Evolutionary conservation across 2,329 filamentous ascomycete species (phyloP), one percentile per base, ranked within the genome.

Genomic region (Aspergillus piperis): DNA sequence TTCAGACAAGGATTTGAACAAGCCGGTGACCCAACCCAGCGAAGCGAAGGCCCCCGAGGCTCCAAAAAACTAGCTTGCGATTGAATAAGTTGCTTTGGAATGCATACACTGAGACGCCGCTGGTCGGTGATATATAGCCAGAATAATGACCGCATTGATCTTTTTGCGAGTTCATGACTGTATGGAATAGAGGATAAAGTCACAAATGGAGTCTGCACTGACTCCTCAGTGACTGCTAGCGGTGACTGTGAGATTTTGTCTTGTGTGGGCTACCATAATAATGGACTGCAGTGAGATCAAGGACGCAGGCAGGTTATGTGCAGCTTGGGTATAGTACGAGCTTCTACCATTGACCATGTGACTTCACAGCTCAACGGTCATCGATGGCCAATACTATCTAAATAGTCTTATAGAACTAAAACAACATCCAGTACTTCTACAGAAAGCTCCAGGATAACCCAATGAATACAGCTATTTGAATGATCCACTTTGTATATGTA

Each of bases 401-500:
- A 11, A 30, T 11, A 30, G 27, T 8, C 27, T 11, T 30, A n/a
- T 30, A 7, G 7, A 10, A 3, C 5, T 19, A 17, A 6, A 21
- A 44, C 13, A 13, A n/a, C 17, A 5, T 17, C n/a, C n/a, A 21
- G 10, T 19, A 30, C 6, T 8, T 5, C 47, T 50, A 10, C 13
- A 8, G 6, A 25, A 19, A 11, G 3, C 2, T 2, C 6, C 23
- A 15, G n/a, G 50, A 61, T 38, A 21, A 49, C 21, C 47, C 8
- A 17, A 54, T 54, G 19, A 50, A 51, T 2, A 30, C 27, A 39
- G n/a, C 2, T 55, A 49, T 10, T 17, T 48, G n/a, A 39, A 19
- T 58, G 39, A 38, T 38, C 51, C 50, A 53, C 27, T 47, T 19
- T 53, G 36, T 47, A 54, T 54, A 47, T 53, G 54, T 39, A 58